Conservation (phyloP, 176 grass and related monocot species). For the Chrysopogon serrulatus region DNA sequence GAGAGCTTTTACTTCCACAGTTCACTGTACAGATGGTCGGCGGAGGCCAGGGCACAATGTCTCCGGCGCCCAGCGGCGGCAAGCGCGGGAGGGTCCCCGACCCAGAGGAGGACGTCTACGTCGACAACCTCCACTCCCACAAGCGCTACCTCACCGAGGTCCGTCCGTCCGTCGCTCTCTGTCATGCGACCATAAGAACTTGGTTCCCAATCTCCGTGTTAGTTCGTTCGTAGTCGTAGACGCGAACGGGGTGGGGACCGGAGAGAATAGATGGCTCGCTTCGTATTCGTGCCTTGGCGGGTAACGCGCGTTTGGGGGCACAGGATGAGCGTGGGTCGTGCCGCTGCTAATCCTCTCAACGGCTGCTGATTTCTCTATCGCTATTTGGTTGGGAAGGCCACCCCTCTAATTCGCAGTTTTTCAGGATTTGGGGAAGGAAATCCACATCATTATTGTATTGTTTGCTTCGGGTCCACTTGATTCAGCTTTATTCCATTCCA, state of each 20-base stretch:
- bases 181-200: not conserved
- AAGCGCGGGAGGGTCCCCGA: slow-evolving; percentile 55
- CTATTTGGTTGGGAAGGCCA: not conserved
- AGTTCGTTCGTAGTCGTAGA: no score
- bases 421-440: not conserved
- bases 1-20: not conserved
- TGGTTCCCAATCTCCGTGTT: not conserved
- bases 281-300: no score
- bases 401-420: not conserved
- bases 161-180: not conserved
- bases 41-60: slow-evolving; percentile 18
- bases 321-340: no score
- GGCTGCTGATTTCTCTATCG: not conserved
- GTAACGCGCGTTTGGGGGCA: no score
- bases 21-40: not conserved
- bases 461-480: not conserved
- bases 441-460: not conserved
- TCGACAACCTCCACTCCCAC: slow-evolving; percentile 76
- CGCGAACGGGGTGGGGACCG: no score
- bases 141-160: slow-evolving; percentile 87
- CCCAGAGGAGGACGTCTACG: slow-evolving; percentile 66
- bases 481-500: not conserved
- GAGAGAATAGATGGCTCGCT: no score
- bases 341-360: not conserved
- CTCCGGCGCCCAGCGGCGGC: slow-evolving; percentile 28